Evolutionary conservation across 1,284 basidiomycete species (phyloP), one percentile per base, ranked within the genome.

Genomic region (Rhodotorula sp.): DNA sequence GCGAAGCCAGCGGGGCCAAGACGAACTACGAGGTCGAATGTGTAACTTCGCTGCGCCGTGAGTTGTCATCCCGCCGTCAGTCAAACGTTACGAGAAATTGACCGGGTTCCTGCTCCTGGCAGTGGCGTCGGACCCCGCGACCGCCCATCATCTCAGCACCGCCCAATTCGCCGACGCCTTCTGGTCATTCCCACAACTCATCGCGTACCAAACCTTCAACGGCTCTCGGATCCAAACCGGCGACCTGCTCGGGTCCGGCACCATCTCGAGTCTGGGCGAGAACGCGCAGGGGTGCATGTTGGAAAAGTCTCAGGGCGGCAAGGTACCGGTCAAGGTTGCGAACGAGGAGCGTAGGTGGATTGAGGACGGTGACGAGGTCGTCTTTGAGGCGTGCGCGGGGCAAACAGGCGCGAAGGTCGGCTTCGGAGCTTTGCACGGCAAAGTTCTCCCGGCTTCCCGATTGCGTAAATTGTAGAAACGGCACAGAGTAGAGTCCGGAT

Each of bases 181-280:
- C 67, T 76, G 52, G 52, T 57, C 49, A 16, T 63, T 63, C 52
- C 52, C 62, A 15, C 62, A 63, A 21, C 28, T 62, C 55, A 31
- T 75, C 62, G 73, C 78, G 16, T 77, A 78, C 70, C 78, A 78
- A 66, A 74, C 77, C 57, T 64, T 66, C 60, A 71, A 72, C 23
- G 78, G 78, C 15, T 72, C 74, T 56, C 71, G 64, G 18, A 58
- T 78, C 55, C 60, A 62, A n/a, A 72, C 78, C 16, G 73, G 70
- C 56, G 78, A 78, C 73, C 68, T 78, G 50, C 66, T 77, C 26
- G 78, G 78, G 48, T 73, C 73, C 26, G 78, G 78, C 47, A 78
- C 78, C 0, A 73, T 78, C 52, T 78, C 77, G 38, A 68, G 62
- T 56, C 15, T 43, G 28, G 55, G 52, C 23, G 34, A 21, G 23